These are phyloP conservation scores for Funneliformis mosseae DNA, from an alignment of 192 early-diverging fungal genomes.

Conservation along the genomic window DNA sequence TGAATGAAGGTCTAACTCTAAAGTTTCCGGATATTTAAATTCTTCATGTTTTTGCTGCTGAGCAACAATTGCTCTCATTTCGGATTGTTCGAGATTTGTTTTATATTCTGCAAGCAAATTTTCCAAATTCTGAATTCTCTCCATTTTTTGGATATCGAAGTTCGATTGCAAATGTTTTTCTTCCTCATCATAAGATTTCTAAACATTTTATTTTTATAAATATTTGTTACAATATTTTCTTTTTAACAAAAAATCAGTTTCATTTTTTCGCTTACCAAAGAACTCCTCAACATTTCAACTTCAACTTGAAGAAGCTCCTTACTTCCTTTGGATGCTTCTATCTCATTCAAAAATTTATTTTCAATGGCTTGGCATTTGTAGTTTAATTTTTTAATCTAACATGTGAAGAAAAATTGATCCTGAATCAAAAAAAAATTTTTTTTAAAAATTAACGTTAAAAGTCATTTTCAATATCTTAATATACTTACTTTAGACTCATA, in stretches of 20 bases:
- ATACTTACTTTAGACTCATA: conserved; percentile 15
- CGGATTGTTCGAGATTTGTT: neutral
- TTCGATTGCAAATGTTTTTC: neutral
- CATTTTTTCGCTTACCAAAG: neutral
- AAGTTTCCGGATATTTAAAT: neutral
- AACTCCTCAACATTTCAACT: conserved; percentile 8
- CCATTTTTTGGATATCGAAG: neutral
- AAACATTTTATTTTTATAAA: neutral
- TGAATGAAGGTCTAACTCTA: neutral
- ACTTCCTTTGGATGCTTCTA: conserved; percentile 14
- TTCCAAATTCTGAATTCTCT: conserved; percentile 11
- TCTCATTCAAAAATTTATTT: conserved; percentile 1
- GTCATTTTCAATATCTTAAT: neutral
- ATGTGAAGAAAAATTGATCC: neutral
- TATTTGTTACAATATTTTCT: too few species aligned
- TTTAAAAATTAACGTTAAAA: neutral
- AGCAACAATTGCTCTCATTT: neutral
- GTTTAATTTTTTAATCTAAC: conserved; percentile 5
- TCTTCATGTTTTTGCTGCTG: conserved; percentile 17
- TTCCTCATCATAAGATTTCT: conserved; percentile 2
- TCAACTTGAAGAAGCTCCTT: neutral
- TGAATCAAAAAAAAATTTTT: neutral
- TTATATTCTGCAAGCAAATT: conserved; percentile 6
- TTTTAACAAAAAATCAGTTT: neutral
- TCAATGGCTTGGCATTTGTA: neutral